These are phyloP conservation scores for Mesembryanthemum crystallinum DNA, from an alignment of 148 eudicot species.

Conservation along the genomic window DNA sequence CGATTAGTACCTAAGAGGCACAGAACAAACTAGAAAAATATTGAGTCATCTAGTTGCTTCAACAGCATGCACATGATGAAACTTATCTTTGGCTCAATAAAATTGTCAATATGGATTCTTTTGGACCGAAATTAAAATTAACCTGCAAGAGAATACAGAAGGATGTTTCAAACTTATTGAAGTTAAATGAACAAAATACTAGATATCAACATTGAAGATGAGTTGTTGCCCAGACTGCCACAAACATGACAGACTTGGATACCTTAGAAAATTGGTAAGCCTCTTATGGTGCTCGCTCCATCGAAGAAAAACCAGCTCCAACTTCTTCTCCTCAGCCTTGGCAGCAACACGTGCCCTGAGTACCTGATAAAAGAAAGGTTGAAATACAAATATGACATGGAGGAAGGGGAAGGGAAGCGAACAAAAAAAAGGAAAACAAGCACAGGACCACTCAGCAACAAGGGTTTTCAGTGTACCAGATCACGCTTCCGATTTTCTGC, in stretches of 20 bases:
- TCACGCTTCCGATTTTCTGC: conserved; percentile 89
- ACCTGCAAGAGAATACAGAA: conserved; percentile 51
- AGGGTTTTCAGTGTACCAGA: conserved; percentile 45
- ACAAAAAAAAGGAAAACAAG: background rate
- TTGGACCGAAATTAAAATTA: conserved; percentile 93
- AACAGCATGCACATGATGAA: conserved; percentile 72
- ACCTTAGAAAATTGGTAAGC: conserved; percentile 95
- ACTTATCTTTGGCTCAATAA: conserved; percentile 99
- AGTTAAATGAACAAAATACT: background rate
- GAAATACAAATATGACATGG: conserved; percentile 3
- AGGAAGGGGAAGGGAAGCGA: background rate
- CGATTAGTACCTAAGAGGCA: conserved; percentile 31
- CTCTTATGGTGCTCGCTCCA: conserved; percentile 97
- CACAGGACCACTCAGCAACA: background rate
- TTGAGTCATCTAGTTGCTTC: conserved; percentile 47
- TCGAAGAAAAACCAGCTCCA: conserved; percentile 87
- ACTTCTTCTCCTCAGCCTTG: conserved; percentile 90
- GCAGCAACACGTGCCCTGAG: conserved; percentile 92
- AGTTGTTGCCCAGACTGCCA: background rate
- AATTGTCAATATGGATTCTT: conserved; percentile 98
- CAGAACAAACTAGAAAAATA: conserved; percentile 24
- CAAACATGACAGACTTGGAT: background rate
- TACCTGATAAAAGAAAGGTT: conserved; percentile 40
- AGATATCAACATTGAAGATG: background rate
- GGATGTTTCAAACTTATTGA: background rate